phyloP scores from a whole-genome alignment of 768 basidiomycete genomes.

The Russula olivacea region DNA sequence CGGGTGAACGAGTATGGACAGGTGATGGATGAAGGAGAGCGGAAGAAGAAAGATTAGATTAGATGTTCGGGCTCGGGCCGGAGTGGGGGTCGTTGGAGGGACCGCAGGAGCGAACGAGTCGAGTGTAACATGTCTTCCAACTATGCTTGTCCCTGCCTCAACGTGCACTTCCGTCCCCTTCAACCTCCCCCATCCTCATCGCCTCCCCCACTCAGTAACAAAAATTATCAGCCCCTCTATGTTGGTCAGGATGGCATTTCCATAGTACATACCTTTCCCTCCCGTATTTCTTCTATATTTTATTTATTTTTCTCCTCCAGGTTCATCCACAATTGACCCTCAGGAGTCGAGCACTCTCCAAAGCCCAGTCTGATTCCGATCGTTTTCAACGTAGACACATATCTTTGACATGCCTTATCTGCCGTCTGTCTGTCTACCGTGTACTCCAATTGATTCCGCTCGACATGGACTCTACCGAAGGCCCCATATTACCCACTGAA shows the following conservation, averaged over 20 bases:
- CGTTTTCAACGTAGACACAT: constrained; percentile 45
- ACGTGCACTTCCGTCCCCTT: constrained; percentile 46
- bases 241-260: constrained; percentile 62
- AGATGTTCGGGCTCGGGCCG: not conserved
- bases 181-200: constrained; percentile 30
- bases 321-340: constrained; percentile 65
- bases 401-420: constrained; percentile 63
- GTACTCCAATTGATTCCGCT: constrained; percentile 53
- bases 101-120: not conserved
- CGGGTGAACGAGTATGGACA: constrained; percentile 97
- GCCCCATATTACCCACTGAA: constrained; percentile 60
- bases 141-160: constrained; percentile 67
- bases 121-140: constrained; percentile 21
- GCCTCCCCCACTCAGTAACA: constrained; percentile 27
- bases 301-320: constrained; percentile 33
- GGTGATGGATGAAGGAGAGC: constrained; percentile 43
- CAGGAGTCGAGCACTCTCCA: constrained; percentile 42
- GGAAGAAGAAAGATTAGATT: constrained; percentile 9
- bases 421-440: constrained; percentile 61
- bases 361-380: constrained; percentile 22
- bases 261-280: constrained; percentile 44
- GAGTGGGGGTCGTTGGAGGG: not conserved
- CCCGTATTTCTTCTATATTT: not conserved
- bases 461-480: constrained; percentile 55
- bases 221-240: constrained; percentile 48